Conservation (phyloP, 176 grass and related monocot genomes). For the Lolium multiflorum region DNA sequence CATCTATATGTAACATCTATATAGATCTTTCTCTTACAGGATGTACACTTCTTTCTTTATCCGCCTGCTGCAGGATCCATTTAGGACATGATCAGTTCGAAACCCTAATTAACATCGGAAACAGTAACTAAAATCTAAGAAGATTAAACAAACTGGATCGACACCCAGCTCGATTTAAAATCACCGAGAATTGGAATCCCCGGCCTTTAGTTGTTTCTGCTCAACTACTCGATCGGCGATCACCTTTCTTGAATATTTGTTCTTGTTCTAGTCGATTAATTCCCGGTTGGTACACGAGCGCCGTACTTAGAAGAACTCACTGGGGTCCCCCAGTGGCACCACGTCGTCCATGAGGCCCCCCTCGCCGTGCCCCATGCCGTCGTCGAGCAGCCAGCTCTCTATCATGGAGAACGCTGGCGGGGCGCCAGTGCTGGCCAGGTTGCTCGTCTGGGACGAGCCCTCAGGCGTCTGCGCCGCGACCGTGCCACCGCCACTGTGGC, state of each 20-base stretch:
- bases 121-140: constrained; percentile 15
- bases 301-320: constrained; percentile 73
- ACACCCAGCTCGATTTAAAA: constrained; percentile 46
- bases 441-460: constrained; percentile 64
- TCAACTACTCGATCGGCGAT: constrained; percentile 34
- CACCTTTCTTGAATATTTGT: constrained; percentile 18
- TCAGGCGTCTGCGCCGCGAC: constrained; percentile 46
- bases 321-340: constrained; percentile 72
- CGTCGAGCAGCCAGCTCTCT: constrained; percentile 92
- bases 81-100: constrained; percentile 51
- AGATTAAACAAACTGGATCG: constrained; percentile 37
- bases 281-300: constrained; percentile 38
- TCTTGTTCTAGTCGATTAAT: constrained; percentile 49
- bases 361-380: constrained; percentile 68
- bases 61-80: constrained; percentile 34
- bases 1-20: constrained; percentile 35
- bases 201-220: constrained; percentile 34
- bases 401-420: constrained; percentile 67
- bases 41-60: constrained; percentile 74
- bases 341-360: constrained; percentile 64
- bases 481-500: constrained; percentile 44
- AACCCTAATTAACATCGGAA: constrained; percentile 42
- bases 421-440: constrained; percentile 44
- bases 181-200: constrained; percentile 13
- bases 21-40: constrained; percentile 50